Evolutionary conservation across 192 early-diverging fungal species (phyloP).

Genomic region (Entrophospora sp.): DNA sequence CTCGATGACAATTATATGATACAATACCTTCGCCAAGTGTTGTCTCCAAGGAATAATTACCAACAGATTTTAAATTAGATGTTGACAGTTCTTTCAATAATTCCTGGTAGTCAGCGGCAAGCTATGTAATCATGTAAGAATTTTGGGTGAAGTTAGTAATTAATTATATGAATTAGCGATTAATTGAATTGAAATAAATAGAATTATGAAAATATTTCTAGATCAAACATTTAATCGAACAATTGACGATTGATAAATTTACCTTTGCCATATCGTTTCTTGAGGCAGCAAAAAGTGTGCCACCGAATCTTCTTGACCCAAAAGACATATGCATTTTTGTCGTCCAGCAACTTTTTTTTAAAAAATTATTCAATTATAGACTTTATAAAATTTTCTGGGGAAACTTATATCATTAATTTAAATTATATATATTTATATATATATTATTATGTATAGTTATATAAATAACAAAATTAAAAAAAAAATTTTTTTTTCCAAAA

Average conservation of each 20-base stretch:
- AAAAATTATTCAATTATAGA: too few relatives aligned
- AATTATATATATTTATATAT: too few relatives aligned
- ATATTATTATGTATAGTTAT: too few relatives aligned
- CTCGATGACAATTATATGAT: too few relatives aligned
- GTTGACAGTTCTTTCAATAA: constrained; percentile 52
- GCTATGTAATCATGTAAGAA: constrained; percentile 25
- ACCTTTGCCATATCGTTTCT: constrained; percentile 40
- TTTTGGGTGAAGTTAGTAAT: background rate
- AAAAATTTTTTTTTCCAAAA: too few relatives aligned
- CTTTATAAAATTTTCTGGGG: too few relatives aligned
- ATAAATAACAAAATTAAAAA: too few relatives aligned
- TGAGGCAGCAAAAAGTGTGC: constrained; percentile 1
- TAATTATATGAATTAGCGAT: background rate
- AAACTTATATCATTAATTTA: too few relatives aligned
- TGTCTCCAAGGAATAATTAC: constrained; percentile 46
- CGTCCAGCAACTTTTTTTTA: constrained; percentile 19
- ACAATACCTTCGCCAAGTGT: constrained; percentile 48
- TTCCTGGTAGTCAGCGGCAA: constrained; percentile 50
- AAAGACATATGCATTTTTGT: constrained; percentile 20
- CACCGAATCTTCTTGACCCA: constrained; percentile 1
- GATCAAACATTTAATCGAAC: background rate
- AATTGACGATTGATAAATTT: background rate
- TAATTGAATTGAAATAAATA: background rate
- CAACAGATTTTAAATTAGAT: constrained; percentile 40
- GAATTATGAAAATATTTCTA: background rate